These are phyloP conservation scores for Umbelopsis isabellina DNA, from an alignment of 192 early-diverging fungal genomes.

Conservation along the genomic window DNA sequence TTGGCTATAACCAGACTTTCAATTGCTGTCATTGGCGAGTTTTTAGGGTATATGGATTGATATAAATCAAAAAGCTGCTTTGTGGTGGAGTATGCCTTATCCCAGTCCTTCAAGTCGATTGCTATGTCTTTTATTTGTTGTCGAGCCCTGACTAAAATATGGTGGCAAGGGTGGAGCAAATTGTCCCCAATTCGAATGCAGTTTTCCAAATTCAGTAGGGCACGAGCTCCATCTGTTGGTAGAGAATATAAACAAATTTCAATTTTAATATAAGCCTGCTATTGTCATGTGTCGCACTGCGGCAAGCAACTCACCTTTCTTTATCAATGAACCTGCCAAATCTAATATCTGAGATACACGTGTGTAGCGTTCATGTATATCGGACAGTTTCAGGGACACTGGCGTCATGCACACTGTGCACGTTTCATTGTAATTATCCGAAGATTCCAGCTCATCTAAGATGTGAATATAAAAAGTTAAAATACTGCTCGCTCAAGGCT, in stretches of 20 bases:
- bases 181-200: neutral
- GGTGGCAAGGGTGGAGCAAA: neutral
- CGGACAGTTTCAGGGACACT: neutral
- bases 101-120: conserved; percentile 16
- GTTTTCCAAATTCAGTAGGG: conserved; percentile 13
- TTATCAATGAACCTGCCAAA: neutral
- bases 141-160: conserved; percentile 11
- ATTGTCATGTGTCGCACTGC: neutral
- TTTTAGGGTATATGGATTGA: conserved; percentile 3
- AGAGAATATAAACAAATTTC: neutral
- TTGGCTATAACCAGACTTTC: conserved; percentile 4
- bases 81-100: neutral
- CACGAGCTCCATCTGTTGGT: neutral
- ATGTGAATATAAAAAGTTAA: neutral
- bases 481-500: neutral
- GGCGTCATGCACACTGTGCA: neutral
- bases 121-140: conserved; percentile 10
- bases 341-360: neutral
- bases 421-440: neutral
- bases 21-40: conserved; percentile 11
- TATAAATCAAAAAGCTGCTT: neutral
- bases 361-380: conserved; percentile 4
- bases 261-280: neutral
- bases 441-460: neutral
- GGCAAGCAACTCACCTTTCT: neutral